Percentiles rank a stretch among this genome's conserved stretches.
Conservation (phyloP, 2,329 filamentous ascomycete species). For the Zasmidium angulare region DNA sequence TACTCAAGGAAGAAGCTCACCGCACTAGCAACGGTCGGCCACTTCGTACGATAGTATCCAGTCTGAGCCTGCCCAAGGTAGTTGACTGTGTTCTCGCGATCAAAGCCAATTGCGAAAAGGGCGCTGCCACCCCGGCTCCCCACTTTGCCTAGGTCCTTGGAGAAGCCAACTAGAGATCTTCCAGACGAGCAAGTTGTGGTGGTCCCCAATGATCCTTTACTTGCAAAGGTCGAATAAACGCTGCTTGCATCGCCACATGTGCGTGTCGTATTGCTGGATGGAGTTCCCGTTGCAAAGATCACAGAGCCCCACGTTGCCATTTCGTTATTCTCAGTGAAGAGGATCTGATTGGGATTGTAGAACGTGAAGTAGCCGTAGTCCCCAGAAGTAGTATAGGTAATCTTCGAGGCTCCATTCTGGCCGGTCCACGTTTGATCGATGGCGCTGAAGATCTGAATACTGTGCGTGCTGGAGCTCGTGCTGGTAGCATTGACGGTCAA, state of each 20-base stretch:
- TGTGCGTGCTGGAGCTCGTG: not conserved
- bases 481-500: conserved; percentile 29
- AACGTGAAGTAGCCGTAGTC: conserved; percentile 22
- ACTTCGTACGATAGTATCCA: conserved; percentile 26
- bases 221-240: conserved; percentile 18
- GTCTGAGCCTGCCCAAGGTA: conserved; percentile 27
- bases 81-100: conserved; percentile 24
- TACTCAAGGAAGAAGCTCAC: conserved; percentile 23
- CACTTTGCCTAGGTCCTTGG: conserved; percentile 18
- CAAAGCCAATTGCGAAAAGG: conserved; percentile 27
- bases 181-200: conserved; percentile 6
- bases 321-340: conserved; percentile 25
- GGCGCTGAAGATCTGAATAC: conserved; percentile 36
- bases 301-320: conserved; percentile 28
- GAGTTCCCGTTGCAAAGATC: conserved; percentile 18
- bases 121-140: conserved; percentile 8
- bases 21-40: conserved; percentile 22
- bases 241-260: conserved; percentile 13
- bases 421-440: conserved; percentile 39
- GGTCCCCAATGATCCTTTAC: conserved; percentile 10
- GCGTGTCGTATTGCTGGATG: conserved; percentile 1
- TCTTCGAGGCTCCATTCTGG: conserved; percentile 25
- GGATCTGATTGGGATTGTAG: conserved; percentile 24
- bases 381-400: conserved; percentile 22
- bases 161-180: conserved; percentile 21